phyloP scores from a whole-genome alignment of 441 rosid species.

The Jatropha podagrica region DNA sequence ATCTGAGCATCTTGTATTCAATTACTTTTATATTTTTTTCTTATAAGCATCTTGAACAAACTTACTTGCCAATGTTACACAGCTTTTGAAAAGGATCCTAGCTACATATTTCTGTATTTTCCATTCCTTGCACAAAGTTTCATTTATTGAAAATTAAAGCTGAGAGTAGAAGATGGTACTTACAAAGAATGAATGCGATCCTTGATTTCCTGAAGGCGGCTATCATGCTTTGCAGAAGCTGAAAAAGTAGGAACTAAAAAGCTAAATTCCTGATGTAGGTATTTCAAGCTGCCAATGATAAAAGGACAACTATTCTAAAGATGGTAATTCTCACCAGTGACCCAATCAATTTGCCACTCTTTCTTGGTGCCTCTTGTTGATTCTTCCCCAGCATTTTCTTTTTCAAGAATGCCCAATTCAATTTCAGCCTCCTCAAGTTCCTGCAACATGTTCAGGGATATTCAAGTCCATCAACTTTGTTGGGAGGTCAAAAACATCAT shows the following conservation, averaged over 20 bases:
- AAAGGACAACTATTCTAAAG: background rate
- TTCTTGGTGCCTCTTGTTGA: conserved; percentile 34
- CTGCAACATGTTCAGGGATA: conserved; percentile 35
- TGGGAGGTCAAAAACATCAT: conserved; percentile 18
- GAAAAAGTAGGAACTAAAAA: conserved; percentile 21
- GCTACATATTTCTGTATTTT: background rate
- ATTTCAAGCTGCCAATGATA: conserved; percentile 3
- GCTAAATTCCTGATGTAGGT: background rate
- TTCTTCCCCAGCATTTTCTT: conserved; percentile 40
- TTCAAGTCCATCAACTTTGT: conserved; percentile 17
- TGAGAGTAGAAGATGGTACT: conserved; percentile 25
- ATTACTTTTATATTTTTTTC: background rate
- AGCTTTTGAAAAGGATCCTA: background rate
- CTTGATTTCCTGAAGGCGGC: conserved; percentile 72
- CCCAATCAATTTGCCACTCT: conserved; percentile 32
- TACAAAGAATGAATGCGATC: conserved; percentile 62
- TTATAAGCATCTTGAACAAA: background rate
- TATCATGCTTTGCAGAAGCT: conserved; percentile 49
- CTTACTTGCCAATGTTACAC: background rate
- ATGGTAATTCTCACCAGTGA: conserved; percentile 34
- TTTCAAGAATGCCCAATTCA: conserved; percentile 59
- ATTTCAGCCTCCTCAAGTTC: conserved; percentile 78
- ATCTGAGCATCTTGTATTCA: background rate
- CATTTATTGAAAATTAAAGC: conserved; percentile 9
- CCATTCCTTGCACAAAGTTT: background rate